phyloP scores from a whole-genome alignment of 495 filamentous ascomycete genomes.

The Trichoderma orchidacearum region DNA sequence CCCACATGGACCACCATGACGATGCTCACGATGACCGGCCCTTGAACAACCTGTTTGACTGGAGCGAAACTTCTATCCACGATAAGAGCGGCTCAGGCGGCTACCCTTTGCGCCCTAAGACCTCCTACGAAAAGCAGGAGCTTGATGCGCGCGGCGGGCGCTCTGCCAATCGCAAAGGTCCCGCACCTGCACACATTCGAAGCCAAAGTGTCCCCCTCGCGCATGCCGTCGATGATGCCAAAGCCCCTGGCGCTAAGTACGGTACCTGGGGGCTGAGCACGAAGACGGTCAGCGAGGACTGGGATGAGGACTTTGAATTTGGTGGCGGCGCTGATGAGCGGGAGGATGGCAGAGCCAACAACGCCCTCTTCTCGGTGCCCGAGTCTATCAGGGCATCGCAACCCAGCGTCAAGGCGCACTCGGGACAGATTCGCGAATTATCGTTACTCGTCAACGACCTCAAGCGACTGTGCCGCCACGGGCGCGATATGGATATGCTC shows the following conservation, averaged over 20 bases:
- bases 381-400: constrained; percentile 72
- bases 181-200: constrained; percentile 66
- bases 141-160: constrained; percentile 60
- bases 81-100: constrained; percentile 41
- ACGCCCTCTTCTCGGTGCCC: constrained; percentile 46
- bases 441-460: constrained; percentile 57
- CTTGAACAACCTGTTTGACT: constrained; percentile 65
- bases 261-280: constrained; percentile 78
- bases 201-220: constrained; percentile 94
- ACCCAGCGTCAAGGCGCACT: constrained; percentile 73
- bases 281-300: constrained; percentile 73
- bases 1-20: constrained; percentile 15
- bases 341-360: constrained; percentile 25
- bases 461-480: constrained; percentile 63
- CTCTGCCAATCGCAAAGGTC: constrained; percentile 56
- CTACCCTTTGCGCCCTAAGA: constrained; percentile 59
- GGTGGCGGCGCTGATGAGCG: constrained; percentile 35
- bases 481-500: constrained; percentile 50
- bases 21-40: constrained; percentile 29
- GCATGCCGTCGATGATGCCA: constrained; percentile 45
- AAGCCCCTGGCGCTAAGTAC: constrained; percentile 52
- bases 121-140: constrained; percentile 83
- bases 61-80: constrained; percentile 56
- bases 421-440: constrained; percentile 74
- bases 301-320: constrained; percentile 78